Conservation (phyloP, 495 filamentous ascomycete genomes). For the Hypoxylon crocopeplum region DNA sequence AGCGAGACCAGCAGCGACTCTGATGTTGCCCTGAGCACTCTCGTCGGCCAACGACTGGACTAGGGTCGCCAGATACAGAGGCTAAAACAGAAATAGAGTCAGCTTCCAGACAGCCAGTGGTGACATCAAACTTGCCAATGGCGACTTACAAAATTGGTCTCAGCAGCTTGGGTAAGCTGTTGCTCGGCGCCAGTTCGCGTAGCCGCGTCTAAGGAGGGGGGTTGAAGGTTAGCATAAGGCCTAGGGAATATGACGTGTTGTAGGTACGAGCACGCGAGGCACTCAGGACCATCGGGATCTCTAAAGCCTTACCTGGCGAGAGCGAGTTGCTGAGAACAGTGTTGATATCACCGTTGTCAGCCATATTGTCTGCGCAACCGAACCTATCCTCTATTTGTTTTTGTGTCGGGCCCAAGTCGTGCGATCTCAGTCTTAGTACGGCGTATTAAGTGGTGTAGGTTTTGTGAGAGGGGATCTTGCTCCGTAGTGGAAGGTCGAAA, state of each 20-base stretch:
- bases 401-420: constrained; percentile 29
- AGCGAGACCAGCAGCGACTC: constrained; percentile 92
- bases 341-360: constrained; percentile 59
- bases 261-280: constrained; percentile 35
- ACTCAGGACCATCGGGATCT: constrained; percentile 2
- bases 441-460: neutral
- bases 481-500: constrained; percentile 14
- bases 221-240: constrained; percentile 27
- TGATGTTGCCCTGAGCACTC: constrained; percentile 76
- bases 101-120: constrained; percentile 31
- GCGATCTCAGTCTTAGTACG: constrained; percentile 9
- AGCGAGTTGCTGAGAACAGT: constrained; percentile 88
- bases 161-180: constrained; percentile 89
- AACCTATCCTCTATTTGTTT: constrained; percentile 33
- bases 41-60: constrained; percentile 94
- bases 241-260: constrained; percentile 16
- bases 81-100: constrained; percentile 57
- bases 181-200: constrained; percentile 90
- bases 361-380: constrained; percentile 46
- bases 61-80: constrained; percentile 87
- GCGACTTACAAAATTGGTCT: constrained; percentile 88
- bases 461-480: constrained; percentile 36
- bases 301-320: constrained; percentile 72
- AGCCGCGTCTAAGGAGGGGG: constrained; percentile 72
- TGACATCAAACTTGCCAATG: constrained; percentile 14